These are phyloP conservation scores for Strobilomyces echinocephalus DNA, from an alignment of 768 basidiomycete genomes.

Conservation along the genomic window DNA sequence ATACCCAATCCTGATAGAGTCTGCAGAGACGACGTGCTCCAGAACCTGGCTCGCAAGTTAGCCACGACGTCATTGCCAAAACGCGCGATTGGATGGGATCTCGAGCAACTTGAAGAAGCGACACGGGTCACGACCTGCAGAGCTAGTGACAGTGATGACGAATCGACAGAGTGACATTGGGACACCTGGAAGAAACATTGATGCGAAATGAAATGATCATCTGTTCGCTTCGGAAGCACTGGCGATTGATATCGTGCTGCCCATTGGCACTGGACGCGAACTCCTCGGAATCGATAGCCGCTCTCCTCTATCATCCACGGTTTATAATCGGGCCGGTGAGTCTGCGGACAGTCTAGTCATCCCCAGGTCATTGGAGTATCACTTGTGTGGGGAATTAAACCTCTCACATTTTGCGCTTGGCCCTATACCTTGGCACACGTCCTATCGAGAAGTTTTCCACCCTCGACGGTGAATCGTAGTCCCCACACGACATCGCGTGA, in stretches of 20 bases:
- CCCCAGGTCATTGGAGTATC: background rate
- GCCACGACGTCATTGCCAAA: slow-evolving; percentile 45
- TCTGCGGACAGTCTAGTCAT: too few relatives aligned
- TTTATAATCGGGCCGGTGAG: background rate
- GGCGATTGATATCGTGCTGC: background rate
- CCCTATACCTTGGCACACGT: background rate
- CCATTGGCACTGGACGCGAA: background rate
- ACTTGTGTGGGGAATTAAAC: too few relatives aligned
- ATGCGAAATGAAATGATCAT: background rate
- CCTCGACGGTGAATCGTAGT: background rate
- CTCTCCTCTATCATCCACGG: too few relatives aligned
- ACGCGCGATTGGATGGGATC: slow-evolving; percentile 58
- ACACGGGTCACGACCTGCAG: slow-evolving; percentile 36
- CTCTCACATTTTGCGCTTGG: too few relatives aligned
- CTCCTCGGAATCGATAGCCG: slow-evolving; percentile 2
- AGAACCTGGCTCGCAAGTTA: slow-evolving; percentile 42
- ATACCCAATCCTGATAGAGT: slow-evolving; percentile 2
- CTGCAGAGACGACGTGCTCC: slow-evolving; percentile 54
- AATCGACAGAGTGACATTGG: slow-evolving; percentile 34
- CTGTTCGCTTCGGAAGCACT: slow-evolving; percentile 2
- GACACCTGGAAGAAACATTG: slow-evolving; percentile 7
- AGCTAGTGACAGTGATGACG: slow-evolving; percentile 70
- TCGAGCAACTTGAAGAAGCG: slow-evolving; percentile 61
- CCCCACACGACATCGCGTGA: background rate
- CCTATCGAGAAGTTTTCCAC: background rate